These are phyloP conservation scores for Pichia manshurica DNA, from an alignment of 805 yeast genomes.

Conservation along the genomic window DNA sequence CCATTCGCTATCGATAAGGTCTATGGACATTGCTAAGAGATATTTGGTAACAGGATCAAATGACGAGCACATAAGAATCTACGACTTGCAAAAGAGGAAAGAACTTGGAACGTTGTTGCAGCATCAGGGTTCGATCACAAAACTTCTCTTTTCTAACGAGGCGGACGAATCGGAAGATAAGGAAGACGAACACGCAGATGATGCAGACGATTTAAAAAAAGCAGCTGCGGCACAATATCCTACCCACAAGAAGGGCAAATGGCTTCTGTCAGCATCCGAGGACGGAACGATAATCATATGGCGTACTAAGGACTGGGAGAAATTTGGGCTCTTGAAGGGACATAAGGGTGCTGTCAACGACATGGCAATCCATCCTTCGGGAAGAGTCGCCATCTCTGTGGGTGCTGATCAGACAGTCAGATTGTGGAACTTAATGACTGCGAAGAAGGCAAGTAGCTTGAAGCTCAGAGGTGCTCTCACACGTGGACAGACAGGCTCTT, in stretches of 20 bases:
- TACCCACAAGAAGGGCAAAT: constrained; percentile 54
- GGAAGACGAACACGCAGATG: background rate
- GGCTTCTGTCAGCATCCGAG: constrained; percentile 87
- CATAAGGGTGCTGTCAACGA: constrained; percentile 82
- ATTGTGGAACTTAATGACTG: constrained; percentile 96
- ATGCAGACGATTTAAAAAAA: background rate
- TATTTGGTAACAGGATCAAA: constrained; percentile 91
- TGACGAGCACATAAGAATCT: constrained; percentile 91
- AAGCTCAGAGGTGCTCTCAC: constrained; percentile 67
- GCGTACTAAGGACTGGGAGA: constrained; percentile 97
- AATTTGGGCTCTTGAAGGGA: constrained; percentile 81
- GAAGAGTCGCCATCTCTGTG: constrained; percentile 84
- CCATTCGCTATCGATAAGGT: constrained; percentile 80
- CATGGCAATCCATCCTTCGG: constrained; percentile 82
- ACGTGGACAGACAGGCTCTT: constrained; percentile 42
- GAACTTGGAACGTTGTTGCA: constrained; percentile 87
- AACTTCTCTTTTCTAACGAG: constrained; percentile 63
- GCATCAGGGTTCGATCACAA: constrained; percentile 82
- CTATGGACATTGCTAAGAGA: constrained; percentile 75
- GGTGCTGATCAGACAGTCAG: constrained; percentile 79
- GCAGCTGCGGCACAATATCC: constrained; percentile 14
- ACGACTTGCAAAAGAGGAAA: constrained; percentile 88
- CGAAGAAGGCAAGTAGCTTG: constrained; percentile 81
- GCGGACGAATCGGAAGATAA: constrained; percentile 22
- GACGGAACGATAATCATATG: constrained; percentile 88